Base-by-base conservation (phyloP, 1,284 basidiomycete species). In the Ustilago trichophora region DNA sequence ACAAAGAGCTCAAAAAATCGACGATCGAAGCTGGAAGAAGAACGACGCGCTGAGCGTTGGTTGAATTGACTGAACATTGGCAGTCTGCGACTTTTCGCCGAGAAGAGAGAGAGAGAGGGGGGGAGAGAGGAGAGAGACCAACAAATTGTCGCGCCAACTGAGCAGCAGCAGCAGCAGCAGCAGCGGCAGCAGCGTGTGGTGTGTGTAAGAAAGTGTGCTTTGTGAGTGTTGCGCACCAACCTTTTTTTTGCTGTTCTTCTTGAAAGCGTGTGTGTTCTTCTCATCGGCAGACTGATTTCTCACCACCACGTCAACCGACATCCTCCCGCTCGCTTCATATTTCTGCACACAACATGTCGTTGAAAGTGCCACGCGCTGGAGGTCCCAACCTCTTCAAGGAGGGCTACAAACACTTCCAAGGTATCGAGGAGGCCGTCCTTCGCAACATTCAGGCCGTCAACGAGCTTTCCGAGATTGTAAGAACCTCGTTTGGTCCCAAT, bases 401-500 rank as follows among this genome's bases (percentile, higher is more conserved):
- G 29, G 63, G 66, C 41, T 72, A 76, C 53, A 82, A 93, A 90
- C 89, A 93, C 80, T 84, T 92, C 40, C 89, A 89, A 83, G 93
- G 93, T 1, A 85, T 97, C 66, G 93, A 97, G 81, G 93, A 97
- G 80, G 92, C 93, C 13, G 90, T 78, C 1, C 49, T 69, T 54
- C 88, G 95, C 64, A 98, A 98, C 84, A 98, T 98, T 75, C 90
- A 93, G 80, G 95, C 96, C 10, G 92, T 97, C 19, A 86, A 88
- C 46, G 95, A 99, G 82, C 86, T 99, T 45, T 92, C 92, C 35
- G 90, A 97, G 84, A 91, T 97, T 73, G 92, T 98, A 35, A 86
- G 95, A 74, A 98, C 96, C 50, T 92, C 91, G 82, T 96, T 96
- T 82, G 94, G 93, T 18, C 94, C 93, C 27, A 95, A 96, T 82